phyloP scores from a whole-genome alignment of 805 yeast species.

The Ogataea parapolymorpha region DNA sequence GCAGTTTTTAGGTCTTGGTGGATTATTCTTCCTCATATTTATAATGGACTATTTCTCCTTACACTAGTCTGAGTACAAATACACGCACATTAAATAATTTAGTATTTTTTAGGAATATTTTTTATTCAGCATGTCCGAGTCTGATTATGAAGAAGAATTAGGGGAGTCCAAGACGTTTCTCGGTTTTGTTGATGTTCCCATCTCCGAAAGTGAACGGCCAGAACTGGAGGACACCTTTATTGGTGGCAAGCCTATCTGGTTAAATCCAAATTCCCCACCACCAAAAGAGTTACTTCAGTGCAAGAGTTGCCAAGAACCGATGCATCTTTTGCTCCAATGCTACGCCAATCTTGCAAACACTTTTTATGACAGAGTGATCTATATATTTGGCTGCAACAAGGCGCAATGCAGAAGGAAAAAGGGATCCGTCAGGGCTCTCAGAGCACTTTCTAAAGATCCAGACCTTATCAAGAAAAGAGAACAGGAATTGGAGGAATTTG shows the following conservation, averaged over 20 bases:
- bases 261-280: constrained; percentile 59
- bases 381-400: constrained; percentile 71
- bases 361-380: constrained; percentile 75
- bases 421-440: constrained; percentile 71
- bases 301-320: constrained; percentile 55
- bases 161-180: constrained; percentile 41
- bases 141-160: constrained; percentile 11
- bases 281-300: constrained; percentile 53
- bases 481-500: constrained; percentile 38
- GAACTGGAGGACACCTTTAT: constrained; percentile 67
- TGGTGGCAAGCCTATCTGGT: constrained; percentile 79
- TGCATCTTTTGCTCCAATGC: constrained; percentile 75
- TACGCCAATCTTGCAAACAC: constrained; percentile 72
- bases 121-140: constrained; percentile 10
- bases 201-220: constrained; percentile 44
- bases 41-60: neutral
- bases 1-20: neutral
- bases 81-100: too few relatives aligned
- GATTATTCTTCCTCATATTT: neutral
- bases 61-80: too few relatives aligned
- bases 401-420: constrained; percentile 61
- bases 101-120: neutral
- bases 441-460: constrained; percentile 70
- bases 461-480: constrained; percentile 39
- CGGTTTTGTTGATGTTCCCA: constrained; percentile 66